Conservation (phyloP, 2,329 filamentous ascomycete species). For the Plenodomus lindquistii region DNA sequence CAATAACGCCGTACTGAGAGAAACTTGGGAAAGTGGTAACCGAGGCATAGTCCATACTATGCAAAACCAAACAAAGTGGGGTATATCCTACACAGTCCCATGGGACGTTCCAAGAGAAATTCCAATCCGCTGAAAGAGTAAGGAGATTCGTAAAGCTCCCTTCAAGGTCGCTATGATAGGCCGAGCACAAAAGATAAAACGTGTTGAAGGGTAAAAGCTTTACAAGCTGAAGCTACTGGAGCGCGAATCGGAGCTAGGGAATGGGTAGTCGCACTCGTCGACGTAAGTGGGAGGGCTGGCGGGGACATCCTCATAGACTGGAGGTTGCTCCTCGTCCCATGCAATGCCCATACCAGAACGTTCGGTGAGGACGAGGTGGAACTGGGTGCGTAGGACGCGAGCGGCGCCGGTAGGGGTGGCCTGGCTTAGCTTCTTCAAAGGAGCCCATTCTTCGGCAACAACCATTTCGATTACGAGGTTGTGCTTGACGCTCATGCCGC, state of each 20-base stretch:
- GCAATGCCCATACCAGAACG: constrained; percentile 84
- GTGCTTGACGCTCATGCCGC: constrained; percentile 80
- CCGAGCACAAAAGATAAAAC: constrained; percentile 3
- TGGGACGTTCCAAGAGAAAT: constrained; percentile 19
- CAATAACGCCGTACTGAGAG: constrained; percentile 9
- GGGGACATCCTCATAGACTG: constrained; percentile 91
- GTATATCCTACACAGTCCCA: constrained; percentile 34
- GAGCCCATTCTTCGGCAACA: constrained; percentile 84
- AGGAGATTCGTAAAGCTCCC: constrained; percentile 24
- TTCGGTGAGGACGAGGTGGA: constrained; percentile 80
- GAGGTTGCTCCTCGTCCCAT: constrained; percentile 96
- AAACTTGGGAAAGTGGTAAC: constrained; percentile 7
- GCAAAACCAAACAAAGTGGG: constrained; percentile 15
- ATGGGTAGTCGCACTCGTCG: constrained; percentile 30
- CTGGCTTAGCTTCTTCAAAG: constrained; percentile 70
- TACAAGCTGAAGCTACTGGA: constrained; percentile 30
- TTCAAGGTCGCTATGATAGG: constrained; percentile 5
- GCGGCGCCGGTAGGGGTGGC: constrained; percentile 88
- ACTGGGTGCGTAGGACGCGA: constrained; percentile 89
- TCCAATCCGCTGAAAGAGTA: constrained; percentile 18
- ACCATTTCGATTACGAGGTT: constrained; percentile 90
- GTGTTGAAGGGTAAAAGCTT: constrained; percentile 1
- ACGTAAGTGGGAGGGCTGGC: constrained; percentile 71
- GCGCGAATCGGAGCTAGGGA: constrained; percentile 25
- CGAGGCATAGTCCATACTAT: not conserved